Evolutionary conservation across 2,329 filamentous ascomycete genomes (phyloP).

Genomic region (Scedosporium minutisporum): DNA sequence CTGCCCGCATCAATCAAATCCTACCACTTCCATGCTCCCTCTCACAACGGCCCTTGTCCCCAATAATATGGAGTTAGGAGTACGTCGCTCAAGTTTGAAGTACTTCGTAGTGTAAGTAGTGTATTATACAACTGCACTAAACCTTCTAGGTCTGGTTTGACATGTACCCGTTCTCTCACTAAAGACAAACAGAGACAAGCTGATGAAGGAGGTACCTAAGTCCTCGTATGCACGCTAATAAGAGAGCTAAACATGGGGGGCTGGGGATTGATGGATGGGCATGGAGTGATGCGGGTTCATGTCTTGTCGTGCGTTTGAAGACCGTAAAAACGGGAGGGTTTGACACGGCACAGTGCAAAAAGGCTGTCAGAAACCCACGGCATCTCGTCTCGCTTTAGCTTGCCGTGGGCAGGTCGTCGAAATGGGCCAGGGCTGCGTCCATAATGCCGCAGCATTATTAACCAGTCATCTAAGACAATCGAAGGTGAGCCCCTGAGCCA

Average conservation of each 20-base stretch:
- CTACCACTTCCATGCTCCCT: too few relatives aligned
- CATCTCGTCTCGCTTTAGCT: neutral
- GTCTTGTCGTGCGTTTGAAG: neutral
- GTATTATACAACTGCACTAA: neutral
- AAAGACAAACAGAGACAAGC: neutral
- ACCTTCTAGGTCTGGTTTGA: neutral
- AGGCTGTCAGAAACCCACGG: neutral
- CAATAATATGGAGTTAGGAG: neutral
- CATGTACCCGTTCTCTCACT: neutral
- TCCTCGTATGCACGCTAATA: neutral
- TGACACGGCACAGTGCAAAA: conserved; percentile 2
- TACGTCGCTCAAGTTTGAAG: neutral
- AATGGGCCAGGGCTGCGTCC: neutral
- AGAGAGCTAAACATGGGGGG: too few relatives aligned
- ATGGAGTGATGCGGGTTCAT: too few relatives aligned
- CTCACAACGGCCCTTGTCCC: too few relatives aligned
- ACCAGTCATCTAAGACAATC: neutral
- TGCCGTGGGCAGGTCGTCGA: neutral
- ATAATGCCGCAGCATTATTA: neutral
- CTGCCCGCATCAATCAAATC: too few relatives aligned
- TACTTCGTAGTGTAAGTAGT: too few relatives aligned
- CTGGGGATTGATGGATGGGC: neutral
- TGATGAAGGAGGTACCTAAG: neutral
- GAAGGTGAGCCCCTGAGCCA: neutral
- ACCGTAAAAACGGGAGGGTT: neutral